Percentiles rank a stretch among this genome's conserved stretches.
These are phyloP conservation scores for Clonostachys rhizophaga DNA, from an alignment of 2,329 filamentous ascomycete genomes.

Conservation along the genomic window DNA sequence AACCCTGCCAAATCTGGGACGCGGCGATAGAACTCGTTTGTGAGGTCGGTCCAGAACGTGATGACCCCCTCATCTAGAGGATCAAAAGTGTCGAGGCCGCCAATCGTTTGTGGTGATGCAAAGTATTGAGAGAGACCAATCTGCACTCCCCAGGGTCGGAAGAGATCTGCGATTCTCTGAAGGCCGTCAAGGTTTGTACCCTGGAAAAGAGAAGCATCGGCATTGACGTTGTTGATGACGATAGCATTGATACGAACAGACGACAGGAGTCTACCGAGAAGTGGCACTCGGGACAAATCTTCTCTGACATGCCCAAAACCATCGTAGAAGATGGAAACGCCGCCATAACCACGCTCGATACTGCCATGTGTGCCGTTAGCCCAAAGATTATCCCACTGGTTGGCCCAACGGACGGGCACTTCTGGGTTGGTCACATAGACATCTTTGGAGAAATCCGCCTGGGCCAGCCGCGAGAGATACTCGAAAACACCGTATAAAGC, in stretches of 20 bases:
- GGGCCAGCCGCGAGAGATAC: slow-evolving; percentile 61
- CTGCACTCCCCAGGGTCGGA: slow-evolving; percentile 63
- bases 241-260: slow-evolving; percentile 64
- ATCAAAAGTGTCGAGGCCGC: slow-evolving; percentile 57
- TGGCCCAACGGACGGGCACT: slow-evolving; percentile 63
- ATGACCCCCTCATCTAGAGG: slow-evolving; percentile 57
- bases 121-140: slow-evolving; percentile 66
- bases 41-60: slow-evolving; percentile 57
- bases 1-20: slow-evolving; percentile 67
- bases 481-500: slow-evolving; percentile 67
- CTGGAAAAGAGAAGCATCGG: slow-evolving; percentile 53
- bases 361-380: slow-evolving; percentile 39
- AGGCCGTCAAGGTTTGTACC: slow-evolving; percentile 56
- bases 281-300: slow-evolving; percentile 52
- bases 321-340: slow-evolving; percentile 65
- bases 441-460: slow-evolving; percentile 45
- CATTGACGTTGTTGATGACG: slow-evolving; percentile 70
- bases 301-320: slow-evolving; percentile 47
- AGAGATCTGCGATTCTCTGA: slow-evolving; percentile 55
- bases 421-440: slow-evolving; percentile 49
- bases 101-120: slow-evolving; percentile 53
- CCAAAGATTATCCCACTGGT: slow-evolving; percentile 69
- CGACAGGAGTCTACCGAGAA: slow-evolving; percentile 63
- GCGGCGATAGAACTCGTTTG: slow-evolving; percentile 50
- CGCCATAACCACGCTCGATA: slow-evolving; percentile 65